Evolutionary conservation across 805 yeast genomes (phyloP), one percentile per base, ranked within the genome.

Genomic region (Schwanniomyces polymorphus): DNA sequence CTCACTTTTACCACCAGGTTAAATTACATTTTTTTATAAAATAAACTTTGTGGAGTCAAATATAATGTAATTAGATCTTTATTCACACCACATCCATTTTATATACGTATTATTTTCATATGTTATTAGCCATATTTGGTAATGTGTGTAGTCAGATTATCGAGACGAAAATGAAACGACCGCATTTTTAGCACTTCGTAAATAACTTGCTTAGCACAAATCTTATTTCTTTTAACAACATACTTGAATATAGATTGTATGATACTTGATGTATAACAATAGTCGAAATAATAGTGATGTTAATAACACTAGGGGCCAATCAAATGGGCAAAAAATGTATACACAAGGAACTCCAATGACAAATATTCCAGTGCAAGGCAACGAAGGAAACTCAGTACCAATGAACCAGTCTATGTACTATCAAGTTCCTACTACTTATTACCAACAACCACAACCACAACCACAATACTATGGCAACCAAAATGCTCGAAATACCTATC

Each of bases 1-100:
- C 55, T 80, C 92, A 45, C 89, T 86, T 70, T 79, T 92, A 61
- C 99, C 99, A 52, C 99, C 99, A 25, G 98, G 99, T 80, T 92
- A 78, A 62, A 18, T 41, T 39, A 41, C 27, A 14, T 41, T 11
- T 12, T 4, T 27, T 4, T 27, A 27, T 27, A 6, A 27, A 27
- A 4, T 6, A 27, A 27, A 4, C 7, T 16, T 38, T 23, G 7
- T 16, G 29, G 29, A 4, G 12, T 26, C 9, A 26, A 27, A 11
- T 27, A 27, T 27, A 27, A 27, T 27, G 29, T 27, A 27, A 8
- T 11, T 27, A 27, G 12, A 27, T 27, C 29, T 27, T 27, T 27
- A 27, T 11, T 11, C 10, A 10, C 7, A 27, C 12, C 10, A 11
- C 7, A 27, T 21, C 23, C 5, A 3, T 4, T 21, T 21, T 21